Evolutionary conservation across 2,329 filamentous ascomycete species (phyloP), one percentile per base, ranked within the genome.

Genomic region (Trichoderma atrobrunneum): DNA sequence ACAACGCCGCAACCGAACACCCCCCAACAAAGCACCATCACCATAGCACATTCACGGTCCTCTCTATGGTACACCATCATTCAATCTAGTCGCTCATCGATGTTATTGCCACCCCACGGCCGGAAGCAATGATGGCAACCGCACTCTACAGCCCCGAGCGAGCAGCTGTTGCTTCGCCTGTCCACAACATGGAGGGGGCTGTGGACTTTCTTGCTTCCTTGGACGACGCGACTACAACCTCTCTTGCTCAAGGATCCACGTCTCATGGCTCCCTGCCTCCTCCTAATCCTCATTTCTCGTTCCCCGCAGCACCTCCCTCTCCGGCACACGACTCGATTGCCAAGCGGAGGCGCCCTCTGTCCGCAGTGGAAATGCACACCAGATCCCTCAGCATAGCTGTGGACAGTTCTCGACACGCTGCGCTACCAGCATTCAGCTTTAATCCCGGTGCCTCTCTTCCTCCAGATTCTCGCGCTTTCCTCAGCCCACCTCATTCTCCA

Each of bases 231-330:
- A 36, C 76, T 70, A 34, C 70, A 69, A 73, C 74, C 60, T 71
- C 75, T 32, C 70, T 75, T 51, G 65, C 76, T 30, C 66, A 75
- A 18, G 74, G 70, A 26, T 62, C 66, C 32, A 43, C 48, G 30
- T 21, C 60, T 60, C 54, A 64, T 24, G 70, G 72, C 64, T 73
- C 76, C 34, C 59, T 75, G 11, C 86, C 87, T 67, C 84, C 84
- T 65, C 89, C 89, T 61, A 92, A 92, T 68, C 90, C 90, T 34
- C 86, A 86, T 7, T 92, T 92, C 76, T 85, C 89, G 72, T 92
- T 92, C 76, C 91, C 90, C 1, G 80, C 84, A 26, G 80, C 83
- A 60, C 81, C 85, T 8, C 79, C 86, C 1, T 82, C 76, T 3
- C 73, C 87, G 7, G 82, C 85, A 0, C 83, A 83, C 59, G 85